Conservation (phyloP, 257 asterid species). For the Petrea volubilis region DNA sequence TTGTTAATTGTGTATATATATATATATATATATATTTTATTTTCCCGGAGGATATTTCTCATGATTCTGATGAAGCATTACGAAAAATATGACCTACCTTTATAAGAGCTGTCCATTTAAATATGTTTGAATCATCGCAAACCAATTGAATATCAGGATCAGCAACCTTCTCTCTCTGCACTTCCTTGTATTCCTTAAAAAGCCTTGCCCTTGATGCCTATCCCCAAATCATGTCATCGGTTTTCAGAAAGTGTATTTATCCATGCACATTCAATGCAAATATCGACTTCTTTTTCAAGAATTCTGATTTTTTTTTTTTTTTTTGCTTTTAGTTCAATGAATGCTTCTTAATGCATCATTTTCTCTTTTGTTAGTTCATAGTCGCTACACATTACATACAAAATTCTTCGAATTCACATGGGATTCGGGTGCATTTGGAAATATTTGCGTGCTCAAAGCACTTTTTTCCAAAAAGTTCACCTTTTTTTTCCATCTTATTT, state of each 20-base stretch:
- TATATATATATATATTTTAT: too few relatives aligned
- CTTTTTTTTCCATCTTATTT: too few relatives aligned
- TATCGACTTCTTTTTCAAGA: neutral
- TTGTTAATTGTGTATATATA: neutral
- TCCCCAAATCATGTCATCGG: neutral
- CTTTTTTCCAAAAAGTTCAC: too few relatives aligned
- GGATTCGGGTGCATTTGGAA: too few relatives aligned
- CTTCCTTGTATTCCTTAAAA: conserved; percentile 96
- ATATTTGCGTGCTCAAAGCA: too few relatives aligned
- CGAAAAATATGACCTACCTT: conserved; percentile 42
- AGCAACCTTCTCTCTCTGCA: conserved; percentile 85
- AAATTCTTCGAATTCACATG: too few relatives aligned
- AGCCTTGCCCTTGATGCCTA: conserved; percentile 98
- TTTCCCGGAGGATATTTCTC: neutral
- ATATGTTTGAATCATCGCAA: conserved; percentile 92
- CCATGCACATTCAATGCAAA: neutral
- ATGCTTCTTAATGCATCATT: too few relatives aligned
- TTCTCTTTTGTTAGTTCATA: neutral
- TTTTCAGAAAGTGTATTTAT: neutral
- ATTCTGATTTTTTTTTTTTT: too few relatives aligned
- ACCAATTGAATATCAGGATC: conserved; percentile 97
- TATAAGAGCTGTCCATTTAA: conserved; percentile 96
- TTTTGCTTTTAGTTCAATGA: neutral
- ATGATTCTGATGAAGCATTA: neutral
- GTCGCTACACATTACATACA: too few relatives aligned